Percentiles rank a stretch among this genome's conserved stretches.
Conservation (phyloP, 1,139 yeast genomes). For the Tardiomyces blankii region DNA sequence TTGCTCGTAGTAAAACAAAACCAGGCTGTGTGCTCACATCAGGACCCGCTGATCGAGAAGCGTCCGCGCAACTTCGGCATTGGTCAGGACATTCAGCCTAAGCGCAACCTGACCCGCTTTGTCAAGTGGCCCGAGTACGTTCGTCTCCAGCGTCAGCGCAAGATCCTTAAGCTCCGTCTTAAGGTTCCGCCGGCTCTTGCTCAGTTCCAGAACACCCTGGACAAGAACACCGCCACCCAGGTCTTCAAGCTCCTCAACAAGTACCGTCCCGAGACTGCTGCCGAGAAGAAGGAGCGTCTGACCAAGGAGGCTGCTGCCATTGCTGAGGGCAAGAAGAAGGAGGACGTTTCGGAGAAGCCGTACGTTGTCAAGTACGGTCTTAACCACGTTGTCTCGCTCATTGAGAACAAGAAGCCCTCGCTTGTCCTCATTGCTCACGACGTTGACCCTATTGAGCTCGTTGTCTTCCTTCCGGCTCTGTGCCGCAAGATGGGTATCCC, state of each 20-base stretch:
- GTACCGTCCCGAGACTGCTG: slow-evolving; percentile 95
- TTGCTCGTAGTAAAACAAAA: no score
- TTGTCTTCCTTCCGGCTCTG: slow-evolving; percentile 92
- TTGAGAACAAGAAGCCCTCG: slow-evolving; percentile 97
- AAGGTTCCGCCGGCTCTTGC: slow-evolving; percentile 98
- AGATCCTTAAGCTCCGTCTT: slow-evolving; percentile 85
- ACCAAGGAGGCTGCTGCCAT: slow-evolving; percentile 98
- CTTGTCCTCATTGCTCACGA: slow-evolving; percentile 95
- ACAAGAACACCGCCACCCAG: slow-evolving; percentile 97
- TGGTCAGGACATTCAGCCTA: slow-evolving; percentile 91
- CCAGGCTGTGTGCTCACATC: slow-evolving; percentile 5
- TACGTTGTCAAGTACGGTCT: slow-evolving; percentile 93
- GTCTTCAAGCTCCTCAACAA: slow-evolving; percentile 94
- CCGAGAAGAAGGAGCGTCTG: slow-evolving; percentile 98
- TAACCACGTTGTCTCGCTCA: slow-evolving; percentile 92
- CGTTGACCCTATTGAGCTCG: slow-evolving; percentile 97
- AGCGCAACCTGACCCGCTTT: slow-evolving; percentile 89
- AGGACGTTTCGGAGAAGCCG: slow-evolving; percentile 94
- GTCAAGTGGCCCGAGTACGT: slow-evolving; percentile 99
- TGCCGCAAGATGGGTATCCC: slow-evolving; percentile 99
- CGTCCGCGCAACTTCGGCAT: slow-evolving; percentile 93
- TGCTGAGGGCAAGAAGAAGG: slow-evolving; percentile 94
- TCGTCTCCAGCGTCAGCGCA: slow-evolving; percentile 95
- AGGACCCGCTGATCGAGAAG: slow-evolving; percentile 74
- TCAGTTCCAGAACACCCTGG: slow-evolving; percentile 90